Base-by-base conservation (phyloP, 495 filamentous ascomycete species). In the Geoglossum glabrum region DNA sequence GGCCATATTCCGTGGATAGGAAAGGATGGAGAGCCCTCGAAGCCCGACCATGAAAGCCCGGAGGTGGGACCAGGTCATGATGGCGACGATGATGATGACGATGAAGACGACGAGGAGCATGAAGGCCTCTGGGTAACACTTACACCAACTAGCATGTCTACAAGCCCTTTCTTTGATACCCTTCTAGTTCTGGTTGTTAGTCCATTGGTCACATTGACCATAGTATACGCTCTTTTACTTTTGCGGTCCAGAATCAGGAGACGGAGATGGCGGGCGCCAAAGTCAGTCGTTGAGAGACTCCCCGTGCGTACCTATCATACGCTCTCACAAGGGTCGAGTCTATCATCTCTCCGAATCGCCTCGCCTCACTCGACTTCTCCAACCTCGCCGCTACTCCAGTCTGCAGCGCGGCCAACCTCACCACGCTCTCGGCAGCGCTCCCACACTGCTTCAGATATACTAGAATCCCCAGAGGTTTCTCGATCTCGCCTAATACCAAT, bases 151-250 rank as follows among this genome's bases (percentile, higher is more conserved):
- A 88, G 81, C 69, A 83, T 85, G 76, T 87, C 87, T 56, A 84
- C 85, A n/a, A 92, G 81, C 57, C 90, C 92, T 0, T 95, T 98
- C 70, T 90, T 97, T 57, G 92, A 98, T 65, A 98, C 93, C 0
- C 80, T 97, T 4, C 70, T 96, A 36, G 89, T 98, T 10, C 74
- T 98, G 13, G 89, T 97, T 30, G 78, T 97, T 33, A 95, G 87
- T 66, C 92, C 92, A 5, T 70, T 98, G 8, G 81, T 97, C 56
- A 98, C 92, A 0, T 69, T 98, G 59, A 89, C 87, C 1, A 81
- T 96, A 19, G 93, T 98, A 1, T 98, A 98, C 66, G 82, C 87
- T 43, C 76, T 98, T 11, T 76, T 97, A 19, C 73, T 97, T 25
- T 70, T 96, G 43, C 85, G 93, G 46, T 90, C 88, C 27, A 85